A percentile compares a stretch with the other conserved stretches of the same genome.
phyloP scores from a whole-genome alignment of 495 filamentous ascomycete species.

The Penicillium macrosclerotiorum region DNA sequence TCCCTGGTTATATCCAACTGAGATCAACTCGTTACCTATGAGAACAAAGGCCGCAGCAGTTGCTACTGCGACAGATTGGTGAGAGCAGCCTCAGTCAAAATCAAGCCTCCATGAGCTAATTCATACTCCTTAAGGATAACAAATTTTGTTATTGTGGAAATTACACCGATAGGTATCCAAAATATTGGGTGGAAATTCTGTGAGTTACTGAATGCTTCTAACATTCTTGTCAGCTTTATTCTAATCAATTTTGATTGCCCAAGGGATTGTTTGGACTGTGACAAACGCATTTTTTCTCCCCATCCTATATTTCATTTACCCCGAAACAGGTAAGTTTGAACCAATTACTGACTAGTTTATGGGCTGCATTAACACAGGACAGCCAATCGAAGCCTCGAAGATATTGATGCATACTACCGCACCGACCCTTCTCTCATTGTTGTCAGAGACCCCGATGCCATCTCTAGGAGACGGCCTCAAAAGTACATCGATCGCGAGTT shows the following conservation, averaged over 20 bases:
- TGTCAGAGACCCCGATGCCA: constrained; percentile 33
- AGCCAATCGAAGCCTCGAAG: constrained; percentile 45
- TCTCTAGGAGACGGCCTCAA: constrained; percentile 24
- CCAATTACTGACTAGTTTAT: background rate
- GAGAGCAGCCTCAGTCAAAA: too few relatives aligned
- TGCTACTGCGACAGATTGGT: constrained; percentile 59
- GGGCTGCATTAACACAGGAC: background rate
- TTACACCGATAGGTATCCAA: constrained; percentile 58
- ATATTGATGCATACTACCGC: constrained; percentile 47
- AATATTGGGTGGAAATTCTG: constrained; percentile 52
- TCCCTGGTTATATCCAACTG: constrained; percentile 62
- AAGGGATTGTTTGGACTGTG: constrained; percentile 55
- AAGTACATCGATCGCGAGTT: constrained; percentile 32
- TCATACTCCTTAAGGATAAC: too few relatives aligned
- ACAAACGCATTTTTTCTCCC: constrained; percentile 58
- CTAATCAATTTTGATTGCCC: too few relatives aligned
- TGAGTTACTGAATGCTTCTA: too few relatives aligned
- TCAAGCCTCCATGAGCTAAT: too few relatives aligned
- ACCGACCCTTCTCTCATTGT: constrained; percentile 44
- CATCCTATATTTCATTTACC: constrained; percentile 61
- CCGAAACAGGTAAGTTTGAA: constrained; percentile 47
- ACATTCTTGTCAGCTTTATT: too few relatives aligned
- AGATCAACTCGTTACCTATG: constrained; percentile 59
- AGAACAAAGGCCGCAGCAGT: constrained; percentile 56
- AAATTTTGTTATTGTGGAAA: constrained; percentile 60